These are phyloP conservation scores for Candida suzukii DNA, from an alignment of 805 yeast genomes.

Conservation along the genomic window DNA sequence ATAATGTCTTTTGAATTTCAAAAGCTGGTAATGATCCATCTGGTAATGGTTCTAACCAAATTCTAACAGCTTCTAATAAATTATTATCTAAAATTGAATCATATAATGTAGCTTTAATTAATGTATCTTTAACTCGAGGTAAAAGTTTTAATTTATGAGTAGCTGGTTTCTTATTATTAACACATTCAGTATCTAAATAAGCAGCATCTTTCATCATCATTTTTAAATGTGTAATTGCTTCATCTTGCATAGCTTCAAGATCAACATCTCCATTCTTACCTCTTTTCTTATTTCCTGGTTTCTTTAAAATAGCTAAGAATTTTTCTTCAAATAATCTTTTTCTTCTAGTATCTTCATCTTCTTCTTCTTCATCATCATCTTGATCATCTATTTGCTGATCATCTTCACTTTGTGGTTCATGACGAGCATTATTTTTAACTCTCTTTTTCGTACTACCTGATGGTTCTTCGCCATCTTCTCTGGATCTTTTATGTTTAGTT, in stretches of 20 bases:
- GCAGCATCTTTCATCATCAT: constrained; percentile 89
- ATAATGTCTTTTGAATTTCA: constrained; percentile 86
- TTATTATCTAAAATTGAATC: constrained; percentile 93
- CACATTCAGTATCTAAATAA: constrained; percentile 54
- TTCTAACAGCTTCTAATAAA: constrained; percentile 83
- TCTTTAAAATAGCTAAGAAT: constrained; percentile 71
- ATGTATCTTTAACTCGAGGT: constrained; percentile 67
- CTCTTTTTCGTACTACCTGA: constrained; percentile 1
- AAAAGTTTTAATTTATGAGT: constrained; percentile 71
- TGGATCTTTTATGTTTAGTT: constrained; percentile 8
- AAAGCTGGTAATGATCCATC: constrained; percentile 97
- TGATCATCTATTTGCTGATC: constrained; percentile 16
- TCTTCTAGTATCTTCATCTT: constrained; percentile 34
- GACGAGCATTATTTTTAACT: too few relatives aligned
- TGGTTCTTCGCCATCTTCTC: constrained; percentile 4
- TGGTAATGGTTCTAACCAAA: constrained; percentile 97
- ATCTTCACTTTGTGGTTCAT: constrained; percentile 12
- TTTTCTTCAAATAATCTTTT: constrained; percentile 76
- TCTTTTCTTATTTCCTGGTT: constrained; percentile 46
- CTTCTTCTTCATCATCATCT: constrained; percentile 27
- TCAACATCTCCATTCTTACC: constrained; percentile 79
- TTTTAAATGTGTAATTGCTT: constrained; percentile 70
- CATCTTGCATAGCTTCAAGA: constrained; percentile 92
- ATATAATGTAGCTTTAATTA: constrained; percentile 78
- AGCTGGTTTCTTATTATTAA: constrained; percentile 60